A percentile compares a stretch with the other conserved stretches of the same genome.
Conservation (phyloP, 495 filamentous ascomycete species). For the Aspergillus ellipticus region DNA sequence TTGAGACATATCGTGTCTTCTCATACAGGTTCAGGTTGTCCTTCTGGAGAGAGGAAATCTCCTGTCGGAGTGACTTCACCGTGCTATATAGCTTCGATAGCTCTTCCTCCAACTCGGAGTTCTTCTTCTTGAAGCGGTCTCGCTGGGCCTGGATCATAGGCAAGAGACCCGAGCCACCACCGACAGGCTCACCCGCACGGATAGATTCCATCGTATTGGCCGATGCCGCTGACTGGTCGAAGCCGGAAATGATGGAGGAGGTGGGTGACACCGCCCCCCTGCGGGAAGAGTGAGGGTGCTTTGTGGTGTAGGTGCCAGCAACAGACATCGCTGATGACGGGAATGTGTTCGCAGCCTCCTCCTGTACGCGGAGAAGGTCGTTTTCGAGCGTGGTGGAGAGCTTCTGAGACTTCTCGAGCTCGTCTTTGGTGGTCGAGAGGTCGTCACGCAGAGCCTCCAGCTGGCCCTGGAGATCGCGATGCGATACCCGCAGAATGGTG, state of each 20-base stretch:
- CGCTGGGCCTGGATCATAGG: conserved; percentile 98
- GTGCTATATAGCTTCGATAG: conserved; percentile 76
- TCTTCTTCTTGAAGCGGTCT: conserved; percentile 97
- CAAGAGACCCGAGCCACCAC: conserved; percentile 84
- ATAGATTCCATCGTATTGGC: conserved; percentile 53
- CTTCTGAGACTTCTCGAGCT: conserved; percentile 79
- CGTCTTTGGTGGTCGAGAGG: conserved; percentile 75
- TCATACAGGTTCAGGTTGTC: conserved; percentile 97
- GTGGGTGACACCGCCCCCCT: conserved; percentile 79
- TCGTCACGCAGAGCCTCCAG: conserved; percentile 79
- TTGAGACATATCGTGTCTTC: conserved; percentile 93
- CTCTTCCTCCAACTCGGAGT: conserved; percentile 85
- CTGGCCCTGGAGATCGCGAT: conserved; percentile 82
- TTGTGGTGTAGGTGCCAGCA: conserved; percentile 84
- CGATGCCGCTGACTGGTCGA: conserved; percentile 58
- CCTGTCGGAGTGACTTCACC: conserved; percentile 82
- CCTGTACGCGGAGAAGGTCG: conserved; percentile 82
- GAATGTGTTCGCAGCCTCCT: conserved; percentile 77
- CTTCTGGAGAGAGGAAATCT: conserved; percentile 87
- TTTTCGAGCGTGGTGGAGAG: conserved; percentile 88
- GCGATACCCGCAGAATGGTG: conserved; percentile 86
- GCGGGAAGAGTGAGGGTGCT: conserved; percentile 73
- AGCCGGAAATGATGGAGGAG: conserved; percentile 95
- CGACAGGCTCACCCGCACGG: conserved; percentile 65
- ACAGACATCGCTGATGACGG: conserved; percentile 85